phyloP scores from a whole-genome alignment of 257 asterid species.

The Eucommia ulmoides region DNA sequence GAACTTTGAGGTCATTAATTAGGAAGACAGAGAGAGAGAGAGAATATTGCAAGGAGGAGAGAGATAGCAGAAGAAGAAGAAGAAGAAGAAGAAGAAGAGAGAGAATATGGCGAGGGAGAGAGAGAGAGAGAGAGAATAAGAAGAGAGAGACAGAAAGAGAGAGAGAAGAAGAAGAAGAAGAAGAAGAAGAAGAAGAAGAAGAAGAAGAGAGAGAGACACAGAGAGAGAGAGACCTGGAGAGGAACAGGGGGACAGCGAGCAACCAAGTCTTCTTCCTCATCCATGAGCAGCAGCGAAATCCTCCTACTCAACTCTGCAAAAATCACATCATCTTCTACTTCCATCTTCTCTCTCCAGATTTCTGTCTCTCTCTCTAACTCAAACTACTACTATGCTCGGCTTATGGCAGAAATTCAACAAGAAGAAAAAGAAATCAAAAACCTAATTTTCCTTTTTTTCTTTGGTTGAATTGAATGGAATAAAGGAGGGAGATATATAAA shows the following conservation, averaged over 20 bases:
- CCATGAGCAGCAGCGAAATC: constrained; percentile 79
- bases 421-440: background rate
- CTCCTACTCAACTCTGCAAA: constrained; percentile 77
- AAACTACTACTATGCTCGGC: no score
- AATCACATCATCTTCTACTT: constrained; percentile 70
- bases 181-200: background rate
- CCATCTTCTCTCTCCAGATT: no score
- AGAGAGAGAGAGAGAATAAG: no score
- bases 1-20: no score
- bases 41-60: no score
- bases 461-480: constrained; percentile 9
- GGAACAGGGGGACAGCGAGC: constrained; percentile 30
- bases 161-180: background rate
- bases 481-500: constrained; percentile 8
- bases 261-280: constrained; percentile 38
- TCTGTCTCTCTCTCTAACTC: no score
- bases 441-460: background rate
- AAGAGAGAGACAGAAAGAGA: background rate
- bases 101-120: no score
- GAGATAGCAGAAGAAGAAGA: no score
- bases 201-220: background rate
- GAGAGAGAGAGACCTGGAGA: constrained; percentile 10
- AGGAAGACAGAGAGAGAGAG: no score
- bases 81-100: no score
- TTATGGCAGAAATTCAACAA: no score